Evolutionary conservation across 2,329 filamentous ascomycete genomes (phyloP), one percentile per base, ranked within the genome.

Genomic region (Trichoderma gracile): DNA sequence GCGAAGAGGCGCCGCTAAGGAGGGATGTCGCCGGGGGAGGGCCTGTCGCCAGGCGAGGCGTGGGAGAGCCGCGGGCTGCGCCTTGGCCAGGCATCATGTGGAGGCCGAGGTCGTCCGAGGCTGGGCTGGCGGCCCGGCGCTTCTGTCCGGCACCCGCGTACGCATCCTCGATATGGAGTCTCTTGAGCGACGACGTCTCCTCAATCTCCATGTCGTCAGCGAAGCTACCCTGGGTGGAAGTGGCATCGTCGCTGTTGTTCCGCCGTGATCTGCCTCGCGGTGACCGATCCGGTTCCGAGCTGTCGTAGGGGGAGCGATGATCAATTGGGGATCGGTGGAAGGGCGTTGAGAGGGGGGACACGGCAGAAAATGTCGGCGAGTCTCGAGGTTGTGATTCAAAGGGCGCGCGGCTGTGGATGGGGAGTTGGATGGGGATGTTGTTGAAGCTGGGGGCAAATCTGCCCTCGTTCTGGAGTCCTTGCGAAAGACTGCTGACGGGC

Each of bases 121-220:
- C 81, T 1, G 84, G 84, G 27, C 84, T 86, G 0, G 82, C 83
- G 2, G 84, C 84, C 45, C 84, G 78, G 53, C 84, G 80, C 74
- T 87, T 87, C 66, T 81, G 80, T 7, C 83, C 82, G 9, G 70
- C 70, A 3, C 74, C 71, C 2, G 78, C 73, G 47, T 81, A 73
- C 8, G 72, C 66, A 55, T 82, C 83, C 53, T 85, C 82, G 21
- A 84, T 78, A 21, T 81, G 79, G 9, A 84, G 77, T 73, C 75
- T 80, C 78, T 72, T 85, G 72, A 82, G 79, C 70, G 69, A 82
- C 68, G 68, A 80, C 72, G 72, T 81, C 73, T 85, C 83, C 10
- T 85, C 83, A 25, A 80, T 82, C 1, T 83, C 82, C 70, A 76
- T 77, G n/a, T 83, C 81, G 19, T 80, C 78, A 19, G 69, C 68